Base-by-base conservation (phyloP, 2,329 filamentous ascomycete genomes). In the Aspergillus sp. region DNA sequence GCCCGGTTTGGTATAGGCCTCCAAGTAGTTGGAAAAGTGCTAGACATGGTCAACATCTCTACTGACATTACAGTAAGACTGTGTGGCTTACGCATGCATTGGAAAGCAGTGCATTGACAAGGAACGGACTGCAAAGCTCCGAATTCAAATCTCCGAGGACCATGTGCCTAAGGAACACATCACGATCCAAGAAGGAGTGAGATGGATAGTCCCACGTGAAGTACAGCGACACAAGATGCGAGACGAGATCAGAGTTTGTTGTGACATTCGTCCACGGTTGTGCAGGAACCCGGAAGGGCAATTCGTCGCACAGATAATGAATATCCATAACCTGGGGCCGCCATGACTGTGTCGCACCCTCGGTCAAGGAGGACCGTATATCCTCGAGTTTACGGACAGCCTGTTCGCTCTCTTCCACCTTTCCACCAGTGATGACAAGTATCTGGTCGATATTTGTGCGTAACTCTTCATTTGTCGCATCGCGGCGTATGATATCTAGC, bases 201-300 rank as follows among this genome's bases (percentile, higher is more conserved):
- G 92, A 96, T 24, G 90, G 87, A 72, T 96, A 96, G 73, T 96
- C 91, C 88, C 92, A 96, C 66, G 86, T 90, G 75, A 96, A 96
- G 76, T 96, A 96, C 86, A 96, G 89, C 69, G 91, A 91, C 65
- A 96, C 84, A 23, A 96, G 82, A 74, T 96, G 91, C 8, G 86
- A 84, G 61, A 96, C 85, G 43, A 96, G 80, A 52, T 88, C 83
- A 7, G 84, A 80, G 70, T 96, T 90, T 45, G 84, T 81, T 1
- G 90, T 96, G 41, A 96, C 90, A 12, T 80, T 84, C 1, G 92
- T 95, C 93, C 93, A 97, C 8, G 93, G 73, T 50, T 61, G 56
- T 9, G 73, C 73, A 6, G 73, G 73, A 1, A 75, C 73, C 21
- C 65, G 62, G 31, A 68, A 64, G 7, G 72, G 72, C 27, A 71